Evolutionary conservation across 345 rosid genomes (phyloP).

Genomic region (Salix exigua): DNA sequence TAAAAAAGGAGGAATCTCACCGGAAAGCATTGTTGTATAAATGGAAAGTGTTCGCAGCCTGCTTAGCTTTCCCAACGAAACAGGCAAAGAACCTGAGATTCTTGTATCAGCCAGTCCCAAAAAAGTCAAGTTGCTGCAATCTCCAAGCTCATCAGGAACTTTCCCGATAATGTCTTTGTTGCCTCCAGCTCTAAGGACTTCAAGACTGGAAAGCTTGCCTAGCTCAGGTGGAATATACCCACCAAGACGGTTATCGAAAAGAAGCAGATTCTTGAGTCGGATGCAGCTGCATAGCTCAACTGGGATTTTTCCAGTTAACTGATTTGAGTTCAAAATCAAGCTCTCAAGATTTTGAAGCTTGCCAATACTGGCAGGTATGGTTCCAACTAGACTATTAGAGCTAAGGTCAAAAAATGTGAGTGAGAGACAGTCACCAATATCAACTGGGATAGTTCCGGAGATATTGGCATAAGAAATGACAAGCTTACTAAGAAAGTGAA

Average conservation of each 20-base stretch:
- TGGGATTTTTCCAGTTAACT: conserved; percentile 78
- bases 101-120: conserved; percentile 78
- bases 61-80: conserved; percentile 62
- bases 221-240: conserved; percentile 75
- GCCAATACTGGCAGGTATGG: conserved; percentile 59
- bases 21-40: conserved; percentile 73
- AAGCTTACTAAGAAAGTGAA: conserved; percentile 48
- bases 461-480: conserved; percentile 65
- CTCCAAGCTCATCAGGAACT: conserved; percentile 74
- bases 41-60: conserved; percentile 67
- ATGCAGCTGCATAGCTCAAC: conserved; percentile 48
- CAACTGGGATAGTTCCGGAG: conserved; percentile 60
- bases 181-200: conserved; percentile 78
- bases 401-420: conserved; percentile 55
- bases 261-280: conserved; percentile 44
- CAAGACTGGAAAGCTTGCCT: conserved; percentile 53
- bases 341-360: conserved; percentile 46
- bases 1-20: conserved; percentile 76
- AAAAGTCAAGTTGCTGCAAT: conserved; percentile 64
- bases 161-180: conserved; percentile 66
- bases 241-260: conserved; percentile 61
- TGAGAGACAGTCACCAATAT: conserved; percentile 41
- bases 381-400: conserved; percentile 59
- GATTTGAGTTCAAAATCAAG: conserved; percentile 70
- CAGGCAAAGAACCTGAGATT: conserved; percentile 68